phyloP scores from a whole-genome alignment of 1,284 basidiomycete genomes.

The Tremellales sp. region DNA sequence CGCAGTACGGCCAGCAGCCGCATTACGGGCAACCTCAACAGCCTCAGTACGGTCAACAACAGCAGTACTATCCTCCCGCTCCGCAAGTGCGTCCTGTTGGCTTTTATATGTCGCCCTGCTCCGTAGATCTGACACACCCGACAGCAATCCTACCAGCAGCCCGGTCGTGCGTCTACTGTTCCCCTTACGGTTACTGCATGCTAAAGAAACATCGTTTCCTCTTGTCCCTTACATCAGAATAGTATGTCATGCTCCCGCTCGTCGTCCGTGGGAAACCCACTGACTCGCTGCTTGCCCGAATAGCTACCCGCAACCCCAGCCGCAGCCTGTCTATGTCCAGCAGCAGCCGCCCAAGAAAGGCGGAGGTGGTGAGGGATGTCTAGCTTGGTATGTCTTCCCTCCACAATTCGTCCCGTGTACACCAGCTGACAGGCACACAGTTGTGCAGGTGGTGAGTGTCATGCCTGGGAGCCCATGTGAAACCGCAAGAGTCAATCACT shows the following conservation, averaged over 20 bases:
- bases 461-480: too few species aligned
- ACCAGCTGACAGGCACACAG: slow-evolving; percentile 8
- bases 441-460: slow-evolving; percentile 32
- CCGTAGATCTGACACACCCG: not conserved
- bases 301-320: slow-evolving; percentile 43
- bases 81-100: slow-evolving; percentile 29
- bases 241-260: slow-evolving; percentile 9
- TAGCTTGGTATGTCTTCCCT: slow-evolving; percentile 1
- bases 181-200: not conserved
- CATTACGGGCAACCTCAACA: slow-evolving; percentile 18
- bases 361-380: slow-evolving; percentile 20
- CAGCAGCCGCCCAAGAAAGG: slow-evolving; percentile 28
- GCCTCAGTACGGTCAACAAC: slow-evolving; percentile 17
- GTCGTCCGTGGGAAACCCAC: not conserved
- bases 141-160: slow-evolving; percentile 34
- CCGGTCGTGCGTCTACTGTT: slow-evolving; percentile 24
- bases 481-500: too few species aligned
- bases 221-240: slow-evolving; percentile 9
- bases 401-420: not conserved
- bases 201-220: not conserved
- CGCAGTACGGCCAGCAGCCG: slow-evolving; percentile 21
- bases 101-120: not conserved
- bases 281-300: not conserved
- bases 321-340: slow-evolving; percentile 45
- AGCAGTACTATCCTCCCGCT: slow-evolving; percentile 38